A percentile compares a stretch with the other conserved stretches of the same genome.
Conservation (phyloP, 305 asterid genomes). For the Fraxinus baroniana region DNA sequence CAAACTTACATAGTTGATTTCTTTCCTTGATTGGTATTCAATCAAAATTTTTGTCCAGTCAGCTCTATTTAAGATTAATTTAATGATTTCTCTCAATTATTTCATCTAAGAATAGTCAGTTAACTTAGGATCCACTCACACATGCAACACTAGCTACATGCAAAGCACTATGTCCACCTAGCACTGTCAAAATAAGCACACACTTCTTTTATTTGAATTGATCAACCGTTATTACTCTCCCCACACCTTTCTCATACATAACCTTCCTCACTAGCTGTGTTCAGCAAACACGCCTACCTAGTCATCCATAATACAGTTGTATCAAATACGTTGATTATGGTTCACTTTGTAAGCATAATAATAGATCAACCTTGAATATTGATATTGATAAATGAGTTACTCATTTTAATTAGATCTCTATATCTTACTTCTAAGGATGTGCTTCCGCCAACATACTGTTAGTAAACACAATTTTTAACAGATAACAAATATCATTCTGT, state of each 20-base stretch:
- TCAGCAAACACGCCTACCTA: slow-evolving; percentile 11
- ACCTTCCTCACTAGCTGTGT: neutral
- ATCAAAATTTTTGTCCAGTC: neutral
- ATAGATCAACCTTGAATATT: slow-evolving; percentile 1
- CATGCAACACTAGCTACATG: neutral
- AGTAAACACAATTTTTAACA: neutral
- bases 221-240: neutral
- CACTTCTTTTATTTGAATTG: slow-evolving; percentile 1
- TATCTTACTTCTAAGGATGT: slow-evolving; percentile 5
- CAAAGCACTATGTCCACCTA: neutral
- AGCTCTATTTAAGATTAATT: neutral
- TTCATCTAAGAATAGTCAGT: neutral
- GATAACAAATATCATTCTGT: slow-evolving; percentile 2
- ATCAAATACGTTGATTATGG: neutral
- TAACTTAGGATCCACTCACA: neutral
- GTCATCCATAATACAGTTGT: neutral
- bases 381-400: neutral
- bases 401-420: slow-evolving; percentile 1
- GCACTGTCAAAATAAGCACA: slow-evolving; percentile 7
- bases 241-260: slow-evolving; percentile 4
- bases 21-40: neutral
- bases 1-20: neutral
- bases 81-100: neutral
- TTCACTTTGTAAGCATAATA: neutral
- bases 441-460: neutral